Evolutionary conservation across 371 early-diverging fungal species (phyloP).

Genomic region (Blakeslea trispora): DNA sequence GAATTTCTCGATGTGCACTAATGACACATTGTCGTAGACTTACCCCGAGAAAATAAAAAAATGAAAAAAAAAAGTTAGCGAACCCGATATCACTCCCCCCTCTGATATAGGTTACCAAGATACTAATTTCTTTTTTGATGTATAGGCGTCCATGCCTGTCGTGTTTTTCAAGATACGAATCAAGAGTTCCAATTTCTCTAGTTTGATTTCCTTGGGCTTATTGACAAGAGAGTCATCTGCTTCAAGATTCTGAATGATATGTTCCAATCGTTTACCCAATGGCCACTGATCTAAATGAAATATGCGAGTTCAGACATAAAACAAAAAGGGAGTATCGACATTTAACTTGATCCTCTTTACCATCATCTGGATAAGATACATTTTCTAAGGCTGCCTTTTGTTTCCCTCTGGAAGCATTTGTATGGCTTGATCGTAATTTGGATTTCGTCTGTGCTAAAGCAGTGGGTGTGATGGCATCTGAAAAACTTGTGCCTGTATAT

Average conservation of each 20-base stretch:
- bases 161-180: constrained; percentile 49
- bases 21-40: constrained; percentile 60
- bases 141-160: constrained; percentile 39
- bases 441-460: constrained; percentile 30
- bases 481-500: constrained; percentile 38
- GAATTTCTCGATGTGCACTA: constrained; percentile 53
- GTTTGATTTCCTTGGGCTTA: constrained; percentile 35
- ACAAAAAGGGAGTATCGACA: no score
- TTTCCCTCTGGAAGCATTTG: constrained; percentile 34
- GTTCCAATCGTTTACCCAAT: constrained; percentile 35
- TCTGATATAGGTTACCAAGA: constrained; percentile 36
- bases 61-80: no score
- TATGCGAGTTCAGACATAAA: no score
- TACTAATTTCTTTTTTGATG: constrained; percentile 35
- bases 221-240: constrained; percentile 42
- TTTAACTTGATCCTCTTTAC: no score
- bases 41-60: background rate
- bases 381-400: constrained; percentile 41
- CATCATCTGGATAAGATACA: constrained; percentile 50
- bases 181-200: constrained; percentile 40
- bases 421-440: constrained; percentile 36
- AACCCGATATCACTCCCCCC: no score
- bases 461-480: constrained; percentile 36
- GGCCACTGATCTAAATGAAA: constrained; percentile 39
- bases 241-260: constrained; percentile 35